These are phyloP conservation scores for Penicillium janthinellum DNA, from an alignment of 2,329 filamentous ascomycete species.

Conservation along the genomic window DNA sequence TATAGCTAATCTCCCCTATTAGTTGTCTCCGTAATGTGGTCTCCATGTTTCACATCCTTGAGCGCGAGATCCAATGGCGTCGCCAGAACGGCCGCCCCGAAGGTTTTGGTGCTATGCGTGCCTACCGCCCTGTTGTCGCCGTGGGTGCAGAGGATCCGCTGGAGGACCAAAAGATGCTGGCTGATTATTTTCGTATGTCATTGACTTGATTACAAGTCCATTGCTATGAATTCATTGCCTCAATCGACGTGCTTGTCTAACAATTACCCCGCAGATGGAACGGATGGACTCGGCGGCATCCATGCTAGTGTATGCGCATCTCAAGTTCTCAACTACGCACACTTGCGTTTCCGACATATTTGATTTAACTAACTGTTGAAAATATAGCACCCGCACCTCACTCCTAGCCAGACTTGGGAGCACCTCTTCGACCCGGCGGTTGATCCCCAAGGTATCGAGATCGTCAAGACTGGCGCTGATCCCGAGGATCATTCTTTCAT, in stretches of 20 bases:
- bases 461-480: conserved; percentile 40
- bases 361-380: conserved; percentile 4
- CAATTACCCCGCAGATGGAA: conserved; percentile 59
- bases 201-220: neutral
- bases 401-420: conserved; percentile 73
- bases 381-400: conserved; percentile 68
- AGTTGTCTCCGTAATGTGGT: conserved; percentile 88
- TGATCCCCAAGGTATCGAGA: conserved; percentile 51
- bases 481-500: conserved; percentile 62
- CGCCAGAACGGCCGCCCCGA: conserved; percentile 65
- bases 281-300: conserved; percentile 75
- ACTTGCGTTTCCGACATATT: neutral
- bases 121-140: conserved; percentile 78
- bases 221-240: neutral
- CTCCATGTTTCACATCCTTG: conserved; percentile 86
- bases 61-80: conserved; percentile 86
- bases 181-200: conserved; percentile 81
- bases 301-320: conserved; percentile 53
- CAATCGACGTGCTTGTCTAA: conserved; percentile 5
- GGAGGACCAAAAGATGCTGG: conserved; percentile 76
- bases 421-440: conserved; percentile 61
- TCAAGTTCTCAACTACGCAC: neutral
- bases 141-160: conserved; percentile 84
- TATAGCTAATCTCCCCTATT: neutral
- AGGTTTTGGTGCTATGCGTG: conserved; percentile 72